These are phyloP conservation scores for Acer saccharum DNA, from an alignment of 345 rosid genomes.

Conservation along the genomic window DNA sequence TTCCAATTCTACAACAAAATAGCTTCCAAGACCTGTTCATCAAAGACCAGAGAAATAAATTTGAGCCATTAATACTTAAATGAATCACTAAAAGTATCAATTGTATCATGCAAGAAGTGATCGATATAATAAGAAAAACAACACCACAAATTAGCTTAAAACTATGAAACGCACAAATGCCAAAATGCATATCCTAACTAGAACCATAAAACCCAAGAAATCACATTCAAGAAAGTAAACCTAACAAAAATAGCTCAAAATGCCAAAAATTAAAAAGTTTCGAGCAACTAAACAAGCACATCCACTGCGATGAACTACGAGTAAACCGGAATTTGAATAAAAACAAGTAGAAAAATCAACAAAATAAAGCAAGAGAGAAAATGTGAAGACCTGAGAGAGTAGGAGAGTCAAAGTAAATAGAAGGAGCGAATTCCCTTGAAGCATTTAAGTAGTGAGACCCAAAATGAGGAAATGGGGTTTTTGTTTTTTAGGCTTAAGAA, in stretches of 20 bases:
- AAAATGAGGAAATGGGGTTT: background rate
- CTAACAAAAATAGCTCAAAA: constrained; percentile 1
- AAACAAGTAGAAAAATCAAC: background rate
- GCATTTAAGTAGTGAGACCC: background rate
- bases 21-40: constrained; percentile 35
- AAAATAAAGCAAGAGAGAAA: background rate
- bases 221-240: background rate
- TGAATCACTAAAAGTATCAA: background rate
- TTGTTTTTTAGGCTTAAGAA: background rate
- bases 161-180: background rate
- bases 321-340: background rate
- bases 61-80: background rate
- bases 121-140: background rate
- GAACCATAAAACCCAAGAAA: background rate
- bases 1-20: constrained; percentile 13
- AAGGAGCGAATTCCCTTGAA: background rate
- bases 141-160: background rate
- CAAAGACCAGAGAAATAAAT: background rate
- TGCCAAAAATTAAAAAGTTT: background rate
- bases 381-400: constrained; percentile 12
- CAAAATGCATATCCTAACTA: background rate
- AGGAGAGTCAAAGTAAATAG: background rate
- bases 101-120: background rate
- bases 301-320: background rate
- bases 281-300: background rate